Evolutionary conservation across 805 yeast genomes (phyloP), one percentile per base, ranked within the genome.

Genomic region (Saccharomyces paradoxus): DNA sequence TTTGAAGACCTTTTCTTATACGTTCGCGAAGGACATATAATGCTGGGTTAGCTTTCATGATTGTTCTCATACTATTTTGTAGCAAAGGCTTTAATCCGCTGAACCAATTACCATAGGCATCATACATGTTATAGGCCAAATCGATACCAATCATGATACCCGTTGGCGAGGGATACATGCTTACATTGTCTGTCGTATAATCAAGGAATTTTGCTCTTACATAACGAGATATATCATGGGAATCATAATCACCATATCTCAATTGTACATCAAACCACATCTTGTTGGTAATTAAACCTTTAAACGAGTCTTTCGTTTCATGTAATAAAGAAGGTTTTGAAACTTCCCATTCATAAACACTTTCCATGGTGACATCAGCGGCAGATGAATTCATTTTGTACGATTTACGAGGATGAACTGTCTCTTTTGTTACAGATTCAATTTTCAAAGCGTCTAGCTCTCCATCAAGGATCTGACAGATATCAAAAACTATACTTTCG

Each of bases 91-190:
- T 94, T 71, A 92, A 73, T 0, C 98, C 98, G 2, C 95, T 92
- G 73, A 94, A 87, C 99, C 99, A 94, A 63, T 89, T 89, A 31
- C 99, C 99, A 70, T 89, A 94, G 0, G 96, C 91, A 70, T 90
- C 97, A 67, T 87, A 91, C 86, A 90, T 88, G 69, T 94, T 94
- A 68, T 94, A 94, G 0, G 98, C 96, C 60, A 94, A 75, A 71
- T 94, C 99, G 57, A 94, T 79, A 46, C 95, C 96, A 50, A 94
- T 79, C 78, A 94, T 81, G 10, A 88, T 78, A 58, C 99, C 99
- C 0, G 97, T 88, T 1, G 96, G 89, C 1, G 96, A 86, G 3
- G 99, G 98, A 67, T 94, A 94, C 53, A 84, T 76, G 62, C 92
- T 86, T 3, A 86, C 77, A 58, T 82, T 86, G 68, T 94, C 99